Evolutionary conservation across 2,329 filamentous ascomycete genomes (phyloP), one percentile per base, ranked within the genome.

Genomic region (Botryotinia convoluta): DNA sequence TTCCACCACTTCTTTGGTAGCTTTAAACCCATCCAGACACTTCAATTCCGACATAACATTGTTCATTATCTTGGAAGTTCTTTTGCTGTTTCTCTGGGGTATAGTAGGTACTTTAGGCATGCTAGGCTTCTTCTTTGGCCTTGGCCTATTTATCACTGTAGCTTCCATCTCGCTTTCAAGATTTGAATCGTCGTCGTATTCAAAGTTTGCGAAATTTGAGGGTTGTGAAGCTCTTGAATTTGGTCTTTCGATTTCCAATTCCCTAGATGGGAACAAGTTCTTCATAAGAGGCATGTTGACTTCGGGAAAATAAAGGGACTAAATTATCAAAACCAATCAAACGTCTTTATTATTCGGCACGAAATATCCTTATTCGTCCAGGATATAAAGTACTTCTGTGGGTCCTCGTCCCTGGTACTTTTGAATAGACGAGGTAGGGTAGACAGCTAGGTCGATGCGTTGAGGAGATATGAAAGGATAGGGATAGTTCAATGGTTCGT

Each of bases 151-250:
- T 16, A 79, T n/a, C 8, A 77, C 74, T 26, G 79, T 77, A 60
- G 76, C 76, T 59, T 81, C 79, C 78, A 80, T 80, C 67, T 80
- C 76, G 63, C 75, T 78, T 32, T 77, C 77, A 48, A 77, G 35
- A 39, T 67, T 74, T 64, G 79, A 76, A 64, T 77, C 75, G 32
- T 77, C 69, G 54, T 77, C 72, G 63, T 73, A 75, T 26, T 79
- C 75, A 61, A 78, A 80, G 45, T 76, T 73, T 60, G 76, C 74
- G 75, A 77, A 78, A 37, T 67, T 65, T 37, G 67, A 61, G 61
- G 75, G 65, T 67, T 75, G 61, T 44, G 62, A 74, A 54, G 63
- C 71, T 59, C 71, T 72, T 14, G 44, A 63, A 37, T 32, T 45
- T 69, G 57, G 42, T 57, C 63, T 26, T 59, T 72, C 69, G 48